Evolutionary conservation across 345 rosid species (phyloP).

Genomic region (Bruguiera parviflora): DNA sequence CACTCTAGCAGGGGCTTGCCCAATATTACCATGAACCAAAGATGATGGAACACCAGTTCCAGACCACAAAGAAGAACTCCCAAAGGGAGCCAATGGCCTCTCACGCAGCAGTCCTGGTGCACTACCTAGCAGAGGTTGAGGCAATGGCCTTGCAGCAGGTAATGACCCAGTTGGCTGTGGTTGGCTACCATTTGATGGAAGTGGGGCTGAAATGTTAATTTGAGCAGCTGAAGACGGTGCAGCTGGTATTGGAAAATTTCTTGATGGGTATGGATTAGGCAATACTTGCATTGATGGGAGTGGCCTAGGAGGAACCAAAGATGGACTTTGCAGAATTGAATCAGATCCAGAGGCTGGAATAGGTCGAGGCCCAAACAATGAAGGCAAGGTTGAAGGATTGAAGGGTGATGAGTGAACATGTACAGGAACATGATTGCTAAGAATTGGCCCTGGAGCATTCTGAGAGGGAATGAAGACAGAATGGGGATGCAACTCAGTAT

Average conservation of each 20-base stretch:
- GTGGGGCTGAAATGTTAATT: constrained; percentile 24
- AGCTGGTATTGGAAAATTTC: constrained; percentile 37
- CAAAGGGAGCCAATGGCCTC: constrained; percentile 21
- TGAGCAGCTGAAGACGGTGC: constrained; percentile 41
- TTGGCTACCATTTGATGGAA: constrained; percentile 42
- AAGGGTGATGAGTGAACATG: constrained; percentile 33
- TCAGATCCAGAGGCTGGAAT: constrained; percentile 28
- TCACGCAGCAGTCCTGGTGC: constrained; percentile 38
- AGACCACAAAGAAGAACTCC: constrained; percentile 40
- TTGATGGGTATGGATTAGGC: constrained; percentile 31
- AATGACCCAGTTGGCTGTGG: constrained; percentile 34
- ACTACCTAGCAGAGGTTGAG: constrained; percentile 35
- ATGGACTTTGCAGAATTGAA: constrained; percentile 37
- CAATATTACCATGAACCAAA: constrained; percentile 33
- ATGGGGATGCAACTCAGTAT: constrained; percentile 21
- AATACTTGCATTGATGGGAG: constrained; percentile 31
- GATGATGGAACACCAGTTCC: constrained; percentile 22
- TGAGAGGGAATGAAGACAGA: constrained; percentile 23
- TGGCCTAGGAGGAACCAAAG: constrained; percentile 31
- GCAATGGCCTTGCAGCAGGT: constrained; percentile 36
- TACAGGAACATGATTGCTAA: constrained; percentile 29
- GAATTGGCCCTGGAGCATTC: constrained; percentile 38
- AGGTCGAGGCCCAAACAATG: constrained; percentile 49
- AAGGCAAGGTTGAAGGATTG: constrained; percentile 31
- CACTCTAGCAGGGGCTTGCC: constrained; percentile 26